Percentiles rank a stretch among this genome's conserved stretches.
Conservation (phyloP, 441 rosid species). For the Cnidoscolus chayamansa region DNA sequence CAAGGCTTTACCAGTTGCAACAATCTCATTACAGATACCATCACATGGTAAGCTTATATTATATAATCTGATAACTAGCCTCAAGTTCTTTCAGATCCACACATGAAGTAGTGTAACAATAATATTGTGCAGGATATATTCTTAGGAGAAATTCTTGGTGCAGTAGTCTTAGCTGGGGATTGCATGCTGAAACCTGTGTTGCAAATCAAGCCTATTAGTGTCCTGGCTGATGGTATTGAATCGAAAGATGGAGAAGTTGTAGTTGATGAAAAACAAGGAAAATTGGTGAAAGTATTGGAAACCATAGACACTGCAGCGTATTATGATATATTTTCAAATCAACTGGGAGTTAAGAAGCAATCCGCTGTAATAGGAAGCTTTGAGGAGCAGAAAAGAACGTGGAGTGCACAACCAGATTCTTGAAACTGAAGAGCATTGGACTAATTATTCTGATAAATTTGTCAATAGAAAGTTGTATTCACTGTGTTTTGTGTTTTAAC, state of each 20-base stretch:
- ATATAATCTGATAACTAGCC: too few species aligned
- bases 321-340: conserved; percentile 43
- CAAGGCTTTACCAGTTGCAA: conserved; percentile 47
- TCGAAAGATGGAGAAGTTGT: conserved; percentile 17
- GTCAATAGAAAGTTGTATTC: too few species aligned
- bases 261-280: conserved; percentile 42
- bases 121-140: conserved; percentile 55
- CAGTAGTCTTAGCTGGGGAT: conserved; percentile 46
- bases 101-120: too few species aligned
- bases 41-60: conserved; percentile 45
- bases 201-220: conserved; percentile 38
- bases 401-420: conserved; percentile 28
- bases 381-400: conserved; percentile 57
- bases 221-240: conserved; percentile 46
- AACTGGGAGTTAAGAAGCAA: conserved; percentile 46
- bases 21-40: conserved; percentile 47
- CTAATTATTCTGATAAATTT: too few species aligned
- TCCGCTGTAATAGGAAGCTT: conserved; percentile 76
- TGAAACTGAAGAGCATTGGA: too few species aligned
- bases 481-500: too few species aligned
- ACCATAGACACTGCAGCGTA: conserved; percentile 38
- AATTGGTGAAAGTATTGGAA: conserved; percentile 42
- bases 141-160: conserved; percentile 85
- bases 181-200: conserved; percentile 38
- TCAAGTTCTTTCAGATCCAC: too few species aligned